These are phyloP conservation scores for Cryptococcus sp. DNA, from an alignment of 1,284 basidiomycete genomes.

Conservation along the genomic window DNA sequence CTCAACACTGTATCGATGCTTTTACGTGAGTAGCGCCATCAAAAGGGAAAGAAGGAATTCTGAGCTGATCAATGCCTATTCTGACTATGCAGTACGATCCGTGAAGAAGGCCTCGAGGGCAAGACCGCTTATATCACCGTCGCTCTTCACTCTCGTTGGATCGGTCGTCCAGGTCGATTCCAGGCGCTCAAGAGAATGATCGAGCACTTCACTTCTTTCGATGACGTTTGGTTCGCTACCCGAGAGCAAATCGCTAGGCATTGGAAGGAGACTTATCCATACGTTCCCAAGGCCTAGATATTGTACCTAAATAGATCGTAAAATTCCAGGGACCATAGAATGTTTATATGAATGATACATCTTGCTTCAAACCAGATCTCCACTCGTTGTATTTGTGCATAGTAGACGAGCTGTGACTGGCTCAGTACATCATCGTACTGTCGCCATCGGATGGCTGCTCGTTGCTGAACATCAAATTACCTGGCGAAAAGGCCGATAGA, in stretches of 20 bases:
- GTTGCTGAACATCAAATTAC: conserved; percentile 7
- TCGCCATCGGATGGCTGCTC: background rate
- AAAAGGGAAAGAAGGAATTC: no score
- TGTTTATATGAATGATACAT: background rate
- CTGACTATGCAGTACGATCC: conserved; percentile 21
- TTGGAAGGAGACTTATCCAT: conserved; percentile 1
- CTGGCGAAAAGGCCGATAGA: conserved; percentile 17
- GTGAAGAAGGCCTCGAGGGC: conserved; percentile 43
- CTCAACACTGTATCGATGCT: conserved; percentile 34
- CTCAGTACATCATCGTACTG: background rate
- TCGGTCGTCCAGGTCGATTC: conserved; percentile 53
- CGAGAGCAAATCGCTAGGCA: conserved; percentile 6
- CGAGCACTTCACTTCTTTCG: conserved; percentile 45
- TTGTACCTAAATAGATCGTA: background rate
- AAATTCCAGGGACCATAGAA: conserved; percentile 4
- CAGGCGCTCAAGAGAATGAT: conserved; percentile 50
- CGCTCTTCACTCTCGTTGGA: conserved; percentile 43
- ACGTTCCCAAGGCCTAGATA: conserved; percentile 46
- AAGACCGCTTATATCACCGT: conserved; percentile 38
- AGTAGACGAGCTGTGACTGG: no score
- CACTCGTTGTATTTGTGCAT: no score
- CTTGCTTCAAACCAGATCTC: no score
- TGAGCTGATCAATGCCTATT: no score
- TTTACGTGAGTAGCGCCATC: conserved; percentile 23
- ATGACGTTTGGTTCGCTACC: conserved; percentile 4